Percentiles rank a stretch among this genome's conserved stretches.
These are phyloP conservation scores for Aeminium ludgeri DNA, from an alignment of 495 filamentous ascomycete species.

Conservation along the genomic window DNA sequence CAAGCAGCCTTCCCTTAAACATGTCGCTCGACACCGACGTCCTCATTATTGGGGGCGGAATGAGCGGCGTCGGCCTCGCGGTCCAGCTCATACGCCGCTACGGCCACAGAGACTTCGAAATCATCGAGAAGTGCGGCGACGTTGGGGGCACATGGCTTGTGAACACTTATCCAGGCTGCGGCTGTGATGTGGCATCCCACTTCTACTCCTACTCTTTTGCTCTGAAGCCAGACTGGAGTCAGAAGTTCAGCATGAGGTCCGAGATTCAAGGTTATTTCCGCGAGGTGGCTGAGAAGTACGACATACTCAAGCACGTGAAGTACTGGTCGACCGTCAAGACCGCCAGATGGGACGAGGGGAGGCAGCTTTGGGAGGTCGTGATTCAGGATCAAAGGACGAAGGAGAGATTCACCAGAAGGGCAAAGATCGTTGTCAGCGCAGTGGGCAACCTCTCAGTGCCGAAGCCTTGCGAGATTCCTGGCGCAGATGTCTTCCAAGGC, in stretches of 20 bases:
- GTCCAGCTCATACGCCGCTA: constrained; percentile 19
- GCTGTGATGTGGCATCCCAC: constrained; percentile 21
- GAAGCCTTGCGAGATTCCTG: constrained; percentile 32
- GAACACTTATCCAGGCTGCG: constrained; percentile 23
- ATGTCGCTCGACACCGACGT: constrained; percentile 16
- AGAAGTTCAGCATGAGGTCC: constrained; percentile 9
- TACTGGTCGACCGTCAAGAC: constrained; percentile 28
- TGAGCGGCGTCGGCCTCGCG: constrained; percentile 20
- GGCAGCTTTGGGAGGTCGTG: constrained; percentile 30
- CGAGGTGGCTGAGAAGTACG: constrained; percentile 29
- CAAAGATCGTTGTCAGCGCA: constrained; percentile 40
- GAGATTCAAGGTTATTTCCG: constrained; percentile 29
- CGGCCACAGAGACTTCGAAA: constrained; percentile 14
- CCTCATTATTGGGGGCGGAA: constrained; percentile 22
- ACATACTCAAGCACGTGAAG: constrained; percentile 28
- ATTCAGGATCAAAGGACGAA: constrained; percentile 25
- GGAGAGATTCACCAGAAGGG: constrained; percentile 21
- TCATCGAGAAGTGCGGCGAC: constrained; percentile 21
- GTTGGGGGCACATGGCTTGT: constrained; percentile 20
- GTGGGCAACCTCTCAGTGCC: constrained; percentile 37
- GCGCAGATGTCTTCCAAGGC: constrained; percentile 33
- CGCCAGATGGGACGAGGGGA: constrained; percentile 29
- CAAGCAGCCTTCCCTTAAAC: no score
- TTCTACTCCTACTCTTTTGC: constrained; percentile 38
- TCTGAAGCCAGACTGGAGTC: constrained; percentile 28